phyloP scores from a whole-genome alignment of 495 filamentous ascomycete genomes.

The Immersiella caudata region DNA sequence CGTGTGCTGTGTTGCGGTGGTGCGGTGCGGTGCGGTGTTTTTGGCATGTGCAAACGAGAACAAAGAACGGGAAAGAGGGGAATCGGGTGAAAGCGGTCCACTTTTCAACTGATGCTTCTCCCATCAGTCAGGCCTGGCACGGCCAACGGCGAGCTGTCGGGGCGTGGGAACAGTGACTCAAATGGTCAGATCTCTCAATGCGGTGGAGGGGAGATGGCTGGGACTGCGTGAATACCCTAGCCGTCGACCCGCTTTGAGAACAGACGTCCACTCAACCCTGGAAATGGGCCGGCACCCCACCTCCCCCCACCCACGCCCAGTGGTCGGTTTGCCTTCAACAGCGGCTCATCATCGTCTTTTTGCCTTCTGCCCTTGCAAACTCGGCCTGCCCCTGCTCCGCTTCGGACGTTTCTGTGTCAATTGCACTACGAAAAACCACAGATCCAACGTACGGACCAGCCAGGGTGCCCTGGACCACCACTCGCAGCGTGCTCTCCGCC shows the following conservation, averaged over 20 bases:
- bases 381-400: slow-evolving; percentile 31
- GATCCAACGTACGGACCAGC: slow-evolving; percentile 23
- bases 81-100: neutral
- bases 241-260: neutral
- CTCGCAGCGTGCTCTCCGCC: slow-evolving; percentile 14
- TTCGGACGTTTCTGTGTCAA: slow-evolving; percentile 28
- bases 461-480: slow-evolving; percentile 22
- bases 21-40: slow-evolving; percentile 8
- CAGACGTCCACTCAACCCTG: slow-evolving; percentile 8
- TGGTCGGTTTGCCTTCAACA: slow-evolving; percentile 20
- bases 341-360: slow-evolving; percentile 4
- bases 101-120: slow-evolving; percentile 3
- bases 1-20: neutral
- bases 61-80: neutral
- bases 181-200: slow-evolving; percentile 13
- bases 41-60: slow-evolving; percentile 14
- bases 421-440: slow-evolving; percentile 30
- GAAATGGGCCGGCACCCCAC: slow-evolving; percentile 18
- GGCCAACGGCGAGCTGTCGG: slow-evolving; percentile 6
- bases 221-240: slow-evolving; percentile 19
- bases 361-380: slow-evolving; percentile 21
- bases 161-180: slow-evolving; percentile 13
- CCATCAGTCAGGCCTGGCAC: slow-evolving; percentile 1
- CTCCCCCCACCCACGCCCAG: slow-evolving; percentile 26
- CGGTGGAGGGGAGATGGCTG: neutral